Percentiles rank a stretch among this genome's conserved stretches.
Conservation (phyloP, 352 stramenopile genomes). For the Globisporangium spiculum region DNA sequence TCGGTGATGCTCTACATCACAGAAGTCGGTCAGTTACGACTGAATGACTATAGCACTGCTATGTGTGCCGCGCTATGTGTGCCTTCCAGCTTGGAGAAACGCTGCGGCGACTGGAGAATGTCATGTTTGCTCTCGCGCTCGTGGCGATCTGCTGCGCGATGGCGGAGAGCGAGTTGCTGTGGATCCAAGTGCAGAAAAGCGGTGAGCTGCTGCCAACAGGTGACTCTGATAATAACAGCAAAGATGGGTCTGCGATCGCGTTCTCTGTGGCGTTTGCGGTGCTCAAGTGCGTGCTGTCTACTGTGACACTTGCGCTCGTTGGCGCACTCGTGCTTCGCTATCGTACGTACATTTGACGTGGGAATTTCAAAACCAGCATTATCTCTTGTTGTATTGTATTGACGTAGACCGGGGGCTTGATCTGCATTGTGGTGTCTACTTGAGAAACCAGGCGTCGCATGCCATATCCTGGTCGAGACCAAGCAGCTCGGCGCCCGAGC, state of each 20-base stretch:
- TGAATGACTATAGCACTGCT: not conserved
- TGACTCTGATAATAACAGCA: no score
- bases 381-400: not conserved
- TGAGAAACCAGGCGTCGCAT: slow-evolving; percentile 24
- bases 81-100: slow-evolving; percentile 17
- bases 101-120: slow-evolving; percentile 35
- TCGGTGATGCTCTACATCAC: not conserved
- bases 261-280: slow-evolving; percentile 25
- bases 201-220: not conserved
- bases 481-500: slow-evolving; percentile 30
- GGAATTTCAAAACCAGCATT: not conserved
- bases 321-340: slow-evolving; percentile 43
- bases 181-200: slow-evolving; percentile 28
- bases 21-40: not conserved
- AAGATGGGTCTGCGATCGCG: not conserved
- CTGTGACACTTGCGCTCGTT: slow-evolving; percentile 31
- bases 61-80: not conserved
- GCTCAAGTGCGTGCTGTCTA: slow-evolving; percentile 42
- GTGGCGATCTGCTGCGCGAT: slow-evolving; percentile 35
- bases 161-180: slow-evolving; percentile 53
- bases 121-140: slow-evolving; percentile 39
- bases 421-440: not conserved
- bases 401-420: not conserved
- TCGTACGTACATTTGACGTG: slow-evolving; percentile 22
- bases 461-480: slow-evolving; percentile 41